These are phyloP conservation scores for Xylaria curta DNA, from an alignment of 495 filamentous ascomycete species.

Conservation along the genomic window DNA sequence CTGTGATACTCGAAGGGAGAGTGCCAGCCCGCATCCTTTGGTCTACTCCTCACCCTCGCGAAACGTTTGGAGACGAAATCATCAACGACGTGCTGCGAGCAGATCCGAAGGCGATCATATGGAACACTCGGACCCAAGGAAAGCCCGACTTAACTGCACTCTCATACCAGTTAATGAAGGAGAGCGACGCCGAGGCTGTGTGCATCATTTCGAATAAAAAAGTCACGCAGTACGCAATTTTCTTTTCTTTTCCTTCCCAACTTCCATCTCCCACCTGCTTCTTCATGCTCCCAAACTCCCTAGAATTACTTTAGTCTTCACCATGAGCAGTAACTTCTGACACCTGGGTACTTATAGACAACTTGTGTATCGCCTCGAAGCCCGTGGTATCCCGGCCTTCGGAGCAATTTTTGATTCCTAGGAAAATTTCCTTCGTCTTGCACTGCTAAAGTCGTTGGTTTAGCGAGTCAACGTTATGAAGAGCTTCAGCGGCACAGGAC, in stretches of 20 bases:
- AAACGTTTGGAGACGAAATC: slow-evolving; percentile 48
- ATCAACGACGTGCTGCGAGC: slow-evolving; percentile 42
- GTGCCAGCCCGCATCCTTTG: slow-evolving; percentile 45
- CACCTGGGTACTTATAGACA: slow-evolving; percentile 31
- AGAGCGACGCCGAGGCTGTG: slow-evolving; percentile 68
- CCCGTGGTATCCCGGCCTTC: slow-evolving; percentile 67
- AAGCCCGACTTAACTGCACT: slow-evolving; percentile 53
- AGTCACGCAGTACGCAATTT: slow-evolving; percentile 53
- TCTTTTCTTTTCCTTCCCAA: too few relatives aligned
- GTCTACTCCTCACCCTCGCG: slow-evolving; percentile 47
- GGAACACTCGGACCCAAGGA: slow-evolving; percentile 47
- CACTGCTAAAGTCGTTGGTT: neutral
- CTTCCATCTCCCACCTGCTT: neutral
- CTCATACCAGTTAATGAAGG: slow-evolving; percentile 57
- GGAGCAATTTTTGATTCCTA: slow-evolving; percentile 78
- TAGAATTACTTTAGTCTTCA: neutral
- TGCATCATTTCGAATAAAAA: slow-evolving; percentile 71
- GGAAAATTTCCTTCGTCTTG: slow-evolving; percentile 24
- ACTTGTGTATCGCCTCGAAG: slow-evolving; percentile 70
- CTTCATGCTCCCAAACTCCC: neutral
- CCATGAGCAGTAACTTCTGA: neutral
- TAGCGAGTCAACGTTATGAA: neutral
- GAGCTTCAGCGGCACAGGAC: neutral
- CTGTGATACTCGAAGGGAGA: slow-evolving; percentile 40
- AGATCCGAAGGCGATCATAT: slow-evolving; percentile 46